Base-by-base conservation (phyloP, 768 basidiomycete genomes). In the Dacryopinax spathularia region DNA sequence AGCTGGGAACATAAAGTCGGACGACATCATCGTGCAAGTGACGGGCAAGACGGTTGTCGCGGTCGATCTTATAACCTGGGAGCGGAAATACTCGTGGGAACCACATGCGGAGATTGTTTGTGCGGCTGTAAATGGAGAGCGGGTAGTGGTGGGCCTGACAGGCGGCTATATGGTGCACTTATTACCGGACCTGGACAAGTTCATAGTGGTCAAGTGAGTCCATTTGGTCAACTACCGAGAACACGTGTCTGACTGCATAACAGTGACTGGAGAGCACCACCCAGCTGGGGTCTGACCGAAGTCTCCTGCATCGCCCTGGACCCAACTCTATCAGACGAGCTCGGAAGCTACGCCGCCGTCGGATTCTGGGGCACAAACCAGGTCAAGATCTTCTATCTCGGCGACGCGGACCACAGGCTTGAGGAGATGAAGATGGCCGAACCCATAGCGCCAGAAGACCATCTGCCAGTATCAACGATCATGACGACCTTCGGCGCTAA, bases 311-410 rank as follows among this genome's bases (percentile, higher is more conserved):
- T 93, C 34, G 85, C 86, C 0, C 83, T 89, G 67, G 70, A 77
- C 2, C 84, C 86, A 0, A 69, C 83, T 18, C 80, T 86, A 66
- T 69, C 75, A 0, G 66, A 71, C 10, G 79, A 79, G 66, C 70
- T 73, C 87, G 0, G 44, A n/a, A 72, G 73, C 10, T 67, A 80
- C 61, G 73, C 87, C 29, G 82, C 80, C 0, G 83, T 87, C n/a
- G 82, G 85, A 0, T 88, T 88, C 68, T 95, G 92, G 91, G 80
- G 79, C 22, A 80, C 81, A 2, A 86, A 86, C 67, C 68, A 72
- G 7, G 78, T 92, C 37, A 79, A 84, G 68, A 73, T 92, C 34
- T 75, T 88, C 62, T 70, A 71, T 3, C 66, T 80, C 36, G 69
- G 71, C 2, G 71, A 76, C 74, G 65, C 70, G 31, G 34, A 9